phyloP scores from a whole-genome alignment of 345 rosid species.

The Streptanthus diversifolius region DNA sequence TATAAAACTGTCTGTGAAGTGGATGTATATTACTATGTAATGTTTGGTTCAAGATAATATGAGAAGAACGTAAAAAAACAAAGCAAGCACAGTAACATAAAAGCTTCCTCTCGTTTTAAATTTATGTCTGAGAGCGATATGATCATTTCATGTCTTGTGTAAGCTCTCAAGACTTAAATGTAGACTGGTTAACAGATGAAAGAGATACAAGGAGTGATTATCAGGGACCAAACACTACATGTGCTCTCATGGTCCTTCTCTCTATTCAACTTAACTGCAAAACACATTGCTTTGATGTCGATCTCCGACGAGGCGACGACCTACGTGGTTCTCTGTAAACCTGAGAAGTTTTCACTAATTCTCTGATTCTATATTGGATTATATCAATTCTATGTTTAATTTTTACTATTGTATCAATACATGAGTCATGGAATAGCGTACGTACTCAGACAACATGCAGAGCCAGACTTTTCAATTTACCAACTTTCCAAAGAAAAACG shows the following conservation, averaged over 20 bases:
- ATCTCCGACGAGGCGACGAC: neutral
- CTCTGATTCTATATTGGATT: neutral
- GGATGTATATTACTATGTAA: too few species aligned
- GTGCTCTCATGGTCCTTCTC: conserved; percentile 33
- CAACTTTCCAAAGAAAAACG: too few species aligned
- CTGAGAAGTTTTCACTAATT: neutral
- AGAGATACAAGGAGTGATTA: conserved; percentile 15
- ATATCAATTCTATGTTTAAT: neutral
- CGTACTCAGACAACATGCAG: neutral
- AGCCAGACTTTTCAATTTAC: neutral
- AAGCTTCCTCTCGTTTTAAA: too few species aligned
- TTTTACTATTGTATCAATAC: neutral
- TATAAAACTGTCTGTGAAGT: too few species aligned
- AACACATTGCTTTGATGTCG: conserved; percentile 17
- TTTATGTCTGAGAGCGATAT: too few species aligned
- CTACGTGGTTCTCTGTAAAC: conserved; percentile 17
- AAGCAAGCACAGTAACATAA: too few species aligned
- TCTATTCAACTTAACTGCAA: conserved; percentile 10
- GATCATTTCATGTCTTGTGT: conserved; percentile 23
- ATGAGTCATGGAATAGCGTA: neutral
- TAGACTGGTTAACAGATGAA: conserved; percentile 17
- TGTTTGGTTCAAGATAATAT: too few species aligned
- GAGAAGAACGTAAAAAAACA: too few species aligned
- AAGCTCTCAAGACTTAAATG: conserved; percentile 25
- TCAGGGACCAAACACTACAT: conserved; percentile 28